These are phyloP conservation scores for Linum trigynum DNA, from an alignment of 345 rosid species.

Conservation along the genomic window DNA sequence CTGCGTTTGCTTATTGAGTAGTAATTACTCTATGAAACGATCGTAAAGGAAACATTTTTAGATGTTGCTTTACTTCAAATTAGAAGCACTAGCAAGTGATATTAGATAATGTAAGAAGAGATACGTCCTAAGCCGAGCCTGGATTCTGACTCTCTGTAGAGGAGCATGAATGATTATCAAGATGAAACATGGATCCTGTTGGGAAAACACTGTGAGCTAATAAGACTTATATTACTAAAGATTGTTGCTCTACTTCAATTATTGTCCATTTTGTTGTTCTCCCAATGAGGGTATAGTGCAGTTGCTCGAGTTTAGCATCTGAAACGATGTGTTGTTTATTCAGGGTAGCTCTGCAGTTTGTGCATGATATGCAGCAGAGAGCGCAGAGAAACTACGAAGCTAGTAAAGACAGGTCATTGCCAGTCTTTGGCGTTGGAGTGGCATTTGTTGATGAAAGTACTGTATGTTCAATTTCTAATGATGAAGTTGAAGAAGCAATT, in stretches of 20 bases:
- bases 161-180: not conserved
- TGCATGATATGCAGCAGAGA: conserved; percentile 70
- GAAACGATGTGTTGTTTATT: not conserved
- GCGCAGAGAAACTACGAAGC: conserved; percentile 82
- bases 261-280: not conserved
- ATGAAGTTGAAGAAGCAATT: conserved; percentile 24
- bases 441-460: conserved; percentile 65
- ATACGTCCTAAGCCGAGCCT: not conserved
- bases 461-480: conserved; percentile 22
- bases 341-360: conserved; percentile 81
- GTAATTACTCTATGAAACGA: not conserved
- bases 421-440: conserved; percentile 84
- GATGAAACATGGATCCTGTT: not conserved
- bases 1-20: not conserved
- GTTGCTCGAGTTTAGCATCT: conserved; percentile 2
- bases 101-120: not conserved
- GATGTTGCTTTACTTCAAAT: no score
- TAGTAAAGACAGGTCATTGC: conserved; percentile 64
- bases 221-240: not conserved
- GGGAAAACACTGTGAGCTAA: not conserved
- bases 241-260: not conserved
- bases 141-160: not conserved
- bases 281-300: not conserved
- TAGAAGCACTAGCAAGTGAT: not conserved
- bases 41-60: no score